Base-by-base conservation (phyloP, 164 flowering plant genomes). In the Buxus sempervirens region DNA sequence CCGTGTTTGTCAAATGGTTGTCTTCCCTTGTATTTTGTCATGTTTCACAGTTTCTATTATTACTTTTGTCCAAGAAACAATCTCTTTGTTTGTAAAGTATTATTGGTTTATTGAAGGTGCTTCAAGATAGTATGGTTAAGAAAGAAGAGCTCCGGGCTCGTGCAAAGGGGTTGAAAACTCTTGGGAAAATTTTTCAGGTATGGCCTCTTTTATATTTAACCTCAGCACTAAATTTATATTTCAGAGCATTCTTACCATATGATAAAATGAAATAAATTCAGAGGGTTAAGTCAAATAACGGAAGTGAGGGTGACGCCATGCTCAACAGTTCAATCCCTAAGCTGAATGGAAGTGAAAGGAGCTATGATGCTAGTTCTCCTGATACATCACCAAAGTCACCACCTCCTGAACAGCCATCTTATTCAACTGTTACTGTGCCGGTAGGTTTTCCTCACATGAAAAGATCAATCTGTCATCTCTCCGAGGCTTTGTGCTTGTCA, bases 131-230 rank as follows among this genome's bases (percentile, higher is more conserved):
- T 70, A 77, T 72, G 70, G 89, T 69, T 64, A 95, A 84, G 81
- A 95, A 78, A 76, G 99, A 95, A 77, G 98, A 95, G 60, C 90
- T 90, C 14, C 89, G 90, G 14, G 83, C 87, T 63, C 86, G 98
- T 74, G 99, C 99, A 53, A 90, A 88, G 82, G 98, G 93, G 21
- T 75, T 95, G 83, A 95, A 87, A 73, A 86, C 86, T 51, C 90
- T 95, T 62, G 99, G 99, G 25, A 92, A 85, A 83, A 87, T 90
- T 65, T 89, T 95, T 67, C 97, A 95, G 97, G 99, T 89, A 66
- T 8, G 56, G 4, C 49, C 32, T 63, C 23, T 63, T 27, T 15
- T 24, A 19, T 71, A 7, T 42, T 16, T 57, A 62, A 36, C 45
- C 16, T 42, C 24, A 7, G 13, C 25, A 5, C 51, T 70, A 15